These are phyloP conservation scores for Candida sanyaensis DNA, from an alignment of 1,139 yeast species.

Conservation along the genomic window DNA sequence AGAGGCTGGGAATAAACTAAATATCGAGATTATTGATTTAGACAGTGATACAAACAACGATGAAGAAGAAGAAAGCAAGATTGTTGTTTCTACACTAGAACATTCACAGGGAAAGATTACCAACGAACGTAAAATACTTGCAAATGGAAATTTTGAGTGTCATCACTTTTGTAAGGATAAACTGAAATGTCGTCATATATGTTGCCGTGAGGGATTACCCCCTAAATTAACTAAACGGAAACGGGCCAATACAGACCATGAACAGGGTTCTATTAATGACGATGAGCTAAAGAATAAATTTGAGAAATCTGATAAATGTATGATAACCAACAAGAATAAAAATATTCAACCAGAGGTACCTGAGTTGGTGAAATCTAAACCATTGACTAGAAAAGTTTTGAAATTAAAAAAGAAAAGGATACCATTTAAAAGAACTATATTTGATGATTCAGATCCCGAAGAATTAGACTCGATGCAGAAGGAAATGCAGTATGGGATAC, in stretches of 20 bases:
- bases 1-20: neutral
- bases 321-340: too few relatives aligned
- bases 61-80: neutral
- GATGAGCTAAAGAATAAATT: too few relatives aligned
- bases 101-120: neutral
- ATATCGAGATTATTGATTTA: neutral
- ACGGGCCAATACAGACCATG: neutral
- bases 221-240: neutral
- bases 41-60: neutral
- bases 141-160: slow-evolving; percentile 34
- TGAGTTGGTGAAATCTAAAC: neutral
- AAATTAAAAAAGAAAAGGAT: neutral
- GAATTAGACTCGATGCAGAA: neutral
- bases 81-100: too few relatives aligned
- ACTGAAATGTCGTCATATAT: slow-evolving; percentile 38
- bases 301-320: too few relatives aligned
- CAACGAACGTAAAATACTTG: slow-evolving; percentile 10
- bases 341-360: neutral
- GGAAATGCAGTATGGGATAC: neutral
- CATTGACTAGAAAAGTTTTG: neutral
- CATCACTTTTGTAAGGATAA: slow-evolving; percentile 41
- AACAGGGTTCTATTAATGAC: too few relatives aligned
- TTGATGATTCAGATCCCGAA: slow-evolving; percentile 5
- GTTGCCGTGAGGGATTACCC: slow-evolving; percentile 44
- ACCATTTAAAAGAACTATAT: slow-evolving; percentile 1